These are phyloP conservation scores for Trichodelitschia bisporula DNA, from an alignment of 495 filamentous ascomycete genomes.

Conservation along the genomic window DNA sequence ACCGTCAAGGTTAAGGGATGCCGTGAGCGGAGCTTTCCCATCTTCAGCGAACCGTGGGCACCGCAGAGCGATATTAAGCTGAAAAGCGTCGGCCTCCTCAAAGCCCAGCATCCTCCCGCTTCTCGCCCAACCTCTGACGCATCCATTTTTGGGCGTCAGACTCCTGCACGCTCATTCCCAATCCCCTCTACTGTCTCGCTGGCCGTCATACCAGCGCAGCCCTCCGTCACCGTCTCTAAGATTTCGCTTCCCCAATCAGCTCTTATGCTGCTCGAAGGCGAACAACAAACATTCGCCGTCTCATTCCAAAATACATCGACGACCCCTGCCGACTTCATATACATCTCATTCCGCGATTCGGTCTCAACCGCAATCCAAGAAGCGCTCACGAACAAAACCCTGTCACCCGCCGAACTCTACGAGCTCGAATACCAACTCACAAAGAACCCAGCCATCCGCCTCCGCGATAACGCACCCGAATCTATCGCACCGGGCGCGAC, in stretches of 20 bases:
- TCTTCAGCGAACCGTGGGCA: conserved; percentile 54
- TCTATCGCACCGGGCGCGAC: conserved; percentile 42
- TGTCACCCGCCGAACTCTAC: conserved; percentile 52
- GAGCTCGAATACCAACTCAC: conserved; percentile 60
- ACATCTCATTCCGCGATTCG: conserved; percentile 78
- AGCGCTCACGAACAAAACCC: conserved; percentile 48
- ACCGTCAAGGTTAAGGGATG: conserved; percentile 59
- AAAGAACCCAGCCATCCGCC: conserved; percentile 33
- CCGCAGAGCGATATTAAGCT: conserved; percentile 45
- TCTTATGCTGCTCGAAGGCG: conserved; percentile 77
- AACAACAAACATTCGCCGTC: conserved; percentile 49
- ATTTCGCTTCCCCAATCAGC: conserved; percentile 64
- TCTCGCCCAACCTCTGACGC: conserved; percentile 31
- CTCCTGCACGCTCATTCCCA: too few species aligned
- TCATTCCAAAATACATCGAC: conserved; percentile 60
- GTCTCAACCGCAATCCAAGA: conserved; percentile 51
- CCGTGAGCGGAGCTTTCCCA: conserved; percentile 54
- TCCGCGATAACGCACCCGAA: conserved; percentile 27
- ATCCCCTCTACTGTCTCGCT: conserved; percentile 25
- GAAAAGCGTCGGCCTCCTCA: conserved; percentile 46
- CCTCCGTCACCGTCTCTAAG: conserved; percentile 46
- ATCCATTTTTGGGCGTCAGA: too few species aligned
- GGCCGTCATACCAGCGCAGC: conserved; percentile 55
- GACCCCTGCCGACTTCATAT: conserved; percentile 54
- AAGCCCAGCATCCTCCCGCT: conserved; percentile 26